Conservation (phyloP, 345 rosid genomes). For the Capsella bursapastoris region DNA sequence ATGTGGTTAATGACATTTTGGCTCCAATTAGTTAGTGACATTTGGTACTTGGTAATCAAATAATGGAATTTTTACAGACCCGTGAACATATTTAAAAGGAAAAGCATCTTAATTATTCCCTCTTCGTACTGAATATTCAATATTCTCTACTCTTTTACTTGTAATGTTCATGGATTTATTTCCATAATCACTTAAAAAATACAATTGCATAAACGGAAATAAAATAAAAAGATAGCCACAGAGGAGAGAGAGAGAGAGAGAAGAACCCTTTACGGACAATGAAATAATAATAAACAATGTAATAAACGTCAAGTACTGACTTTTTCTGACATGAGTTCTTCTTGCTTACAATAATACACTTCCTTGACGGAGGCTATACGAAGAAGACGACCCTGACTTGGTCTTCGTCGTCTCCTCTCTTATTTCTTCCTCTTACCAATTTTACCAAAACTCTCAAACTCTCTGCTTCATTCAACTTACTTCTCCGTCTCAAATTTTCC, state of each 20-base stretch:
- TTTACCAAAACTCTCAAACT: neutral
- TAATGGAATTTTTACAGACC: neutral
- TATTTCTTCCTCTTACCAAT: neutral
- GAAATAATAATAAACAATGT: neutral
- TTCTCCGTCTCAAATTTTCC: neutral
- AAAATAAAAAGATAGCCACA: neutral
- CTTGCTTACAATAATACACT: constrained; percentile 1
- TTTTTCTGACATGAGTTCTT: neutral
- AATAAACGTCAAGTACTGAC: constrained; percentile 18
- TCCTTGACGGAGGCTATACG: constrained; percentile 7
- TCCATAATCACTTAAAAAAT: neutral
- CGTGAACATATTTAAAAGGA: neutral
- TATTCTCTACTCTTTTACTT: neutral
- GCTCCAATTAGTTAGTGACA: neutral
- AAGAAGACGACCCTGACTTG: neutral
- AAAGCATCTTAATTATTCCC: neutral
- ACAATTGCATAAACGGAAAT: neutral
- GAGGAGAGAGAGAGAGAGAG: constrained; percentile 1
- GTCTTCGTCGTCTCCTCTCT: constrained; percentile 31
- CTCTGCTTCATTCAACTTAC: constrained; percentile 10
- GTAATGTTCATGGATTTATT: neutral
- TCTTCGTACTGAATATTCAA: neutral
- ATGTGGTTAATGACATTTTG: neutral
- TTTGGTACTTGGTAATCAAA: neutral
- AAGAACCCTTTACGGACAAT: neutral